Base-by-base conservation (phyloP, 139 green algal genomes). In the Zygnema circumcarinatum region DNA sequence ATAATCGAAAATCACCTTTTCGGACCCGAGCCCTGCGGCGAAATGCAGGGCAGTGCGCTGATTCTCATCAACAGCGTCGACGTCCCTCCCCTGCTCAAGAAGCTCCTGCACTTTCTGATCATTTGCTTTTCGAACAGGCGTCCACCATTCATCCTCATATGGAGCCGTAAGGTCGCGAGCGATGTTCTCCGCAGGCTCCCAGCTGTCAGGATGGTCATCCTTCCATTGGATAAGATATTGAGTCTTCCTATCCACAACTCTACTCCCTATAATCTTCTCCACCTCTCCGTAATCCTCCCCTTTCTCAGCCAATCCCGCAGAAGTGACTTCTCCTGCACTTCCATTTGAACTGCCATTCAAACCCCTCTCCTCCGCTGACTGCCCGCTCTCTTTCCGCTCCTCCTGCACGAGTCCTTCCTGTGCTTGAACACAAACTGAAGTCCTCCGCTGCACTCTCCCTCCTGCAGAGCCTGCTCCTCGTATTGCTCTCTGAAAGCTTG, bases 191-290 rank as follows among this genome's bases (percentile, higher is more conserved):
- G 36, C 67, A 32, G 87, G 89, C 79, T 92, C 90, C 89, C 90
- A 93, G 54, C 67, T 93, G 89, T 93, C 89, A 0, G 75, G 67
- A 39, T 92, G 53, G 36, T 92, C 90, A 67, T 93, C 90, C 73
- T 69, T 74, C 90, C 90, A 93, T 79, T 93, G 25, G 35, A 93
- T 82, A 25, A 93, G 74, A 83, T 93, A 93, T 79, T 93, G 35
- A 22, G 80, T 90, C 78, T 83, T 88, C 3, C 83, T 52, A 38
- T 74, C 83, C 7, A 84, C 69, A n/a, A 88, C 83, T 41, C 83
- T 67, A 76, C 83, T 88, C 38, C 39, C 68, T 25, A 88, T n/a
- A 74, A 88, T 84, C 38, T 84, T 84, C 73, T 88, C 83, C 21
- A 88, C 83, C 72, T 88, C 69, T 22, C 83, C 83, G 29, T 72